A percentile compares a stretch with the other conserved stretches of the same genome.
Evolutionary conservation across 148 eudicot genomes (phyloP).

Genomic region (Heliamphora exappendiculata): DNA sequence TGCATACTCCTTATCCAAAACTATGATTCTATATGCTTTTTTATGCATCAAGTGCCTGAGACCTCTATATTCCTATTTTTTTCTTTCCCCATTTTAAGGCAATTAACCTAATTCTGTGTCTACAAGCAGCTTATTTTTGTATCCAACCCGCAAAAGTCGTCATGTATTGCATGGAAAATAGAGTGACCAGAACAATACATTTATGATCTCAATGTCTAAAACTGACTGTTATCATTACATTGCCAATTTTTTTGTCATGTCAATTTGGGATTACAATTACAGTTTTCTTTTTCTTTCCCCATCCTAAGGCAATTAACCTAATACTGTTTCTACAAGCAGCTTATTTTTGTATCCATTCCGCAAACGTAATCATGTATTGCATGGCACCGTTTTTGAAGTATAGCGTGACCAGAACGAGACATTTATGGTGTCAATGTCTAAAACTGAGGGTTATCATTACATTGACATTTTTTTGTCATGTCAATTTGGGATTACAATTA

Average conservation of each 20-base stretch:
- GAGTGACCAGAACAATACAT: background rate
- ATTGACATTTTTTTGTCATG: background rate
- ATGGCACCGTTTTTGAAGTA: background rate
- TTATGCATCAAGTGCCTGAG: background rate
- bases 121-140: background rate
- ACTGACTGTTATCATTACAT: background rate
- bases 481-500: background rate
- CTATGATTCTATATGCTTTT: background rate
- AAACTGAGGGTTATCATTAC: background rate
- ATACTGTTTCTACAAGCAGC: background rate
- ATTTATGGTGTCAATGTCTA: background rate
- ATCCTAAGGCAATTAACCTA: background rate
- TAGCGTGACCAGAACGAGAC: background rate
- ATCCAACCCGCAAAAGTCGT: background rate
- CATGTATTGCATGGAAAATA: background rate
- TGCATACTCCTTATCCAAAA: constrained; percentile 8
- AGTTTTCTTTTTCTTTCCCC: background rate
- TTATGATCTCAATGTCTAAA: background rate
- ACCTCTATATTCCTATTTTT: background rate
- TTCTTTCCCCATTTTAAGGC: background rate
- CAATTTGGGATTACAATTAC: background rate
- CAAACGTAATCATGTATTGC: background rate
- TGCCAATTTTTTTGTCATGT: background rate
- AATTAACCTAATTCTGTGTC: background rate
- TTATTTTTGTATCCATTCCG: background rate